Evolutionary conservation across 768 basidiomycete species (phyloP), one percentile per base, ranked within the genome.

Genomic region (Amanita molliuscula): DNA sequence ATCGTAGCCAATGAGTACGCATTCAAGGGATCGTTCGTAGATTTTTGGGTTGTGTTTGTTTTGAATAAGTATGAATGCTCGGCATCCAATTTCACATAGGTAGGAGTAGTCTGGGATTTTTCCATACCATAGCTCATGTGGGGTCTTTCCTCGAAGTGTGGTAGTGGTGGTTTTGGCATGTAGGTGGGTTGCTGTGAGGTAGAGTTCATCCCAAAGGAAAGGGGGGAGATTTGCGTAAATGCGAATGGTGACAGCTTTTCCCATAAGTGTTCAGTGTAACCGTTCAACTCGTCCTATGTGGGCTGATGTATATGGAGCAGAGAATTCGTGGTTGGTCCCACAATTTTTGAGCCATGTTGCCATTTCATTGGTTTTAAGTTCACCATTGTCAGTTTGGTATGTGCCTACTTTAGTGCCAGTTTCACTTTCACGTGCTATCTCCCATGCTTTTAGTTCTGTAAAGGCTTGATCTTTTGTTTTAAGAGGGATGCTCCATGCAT

Each of bases 51-150:
- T 64, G 5, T 59, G 48, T 18, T 51, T 53, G 18, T 44, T 40
- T 9, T 55, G 60, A 2, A 60, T 59, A 0, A 64, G 56, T 0
- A 61, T 59, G 35, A 62, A 67, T 0, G 59, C 56, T 0, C 55
- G 51, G 29, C 61, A 20, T 64, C 67, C 62, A 23, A 67, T 63
- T 40, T 65, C 62, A 2, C 57, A 55, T 15, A 68, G 44, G 36
- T 67, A 56, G 0, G 58, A 57, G 10, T 61, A 55, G 23, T 67
- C 56, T 8, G 59, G 62, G 15, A 41, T 44, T 3, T 21, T 35
- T 13, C 50, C 50, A 52, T 58, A 44, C 55, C 55, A 61, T 23
- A 48, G 20, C 37, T 60, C 21, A 54, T 13, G 61, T 40, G 29
- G 63, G 28, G 53, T 58, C 13, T n/a, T 50, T 6, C 26, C 50